A percentile compares a stretch with the other conserved stretches of the same genome.
These are phyloP conservation scores for Colletotrichum neosansevieriae DNA, from an alignment of 2,329 filamentous ascomycete species.

Conservation along the genomic window DNA sequence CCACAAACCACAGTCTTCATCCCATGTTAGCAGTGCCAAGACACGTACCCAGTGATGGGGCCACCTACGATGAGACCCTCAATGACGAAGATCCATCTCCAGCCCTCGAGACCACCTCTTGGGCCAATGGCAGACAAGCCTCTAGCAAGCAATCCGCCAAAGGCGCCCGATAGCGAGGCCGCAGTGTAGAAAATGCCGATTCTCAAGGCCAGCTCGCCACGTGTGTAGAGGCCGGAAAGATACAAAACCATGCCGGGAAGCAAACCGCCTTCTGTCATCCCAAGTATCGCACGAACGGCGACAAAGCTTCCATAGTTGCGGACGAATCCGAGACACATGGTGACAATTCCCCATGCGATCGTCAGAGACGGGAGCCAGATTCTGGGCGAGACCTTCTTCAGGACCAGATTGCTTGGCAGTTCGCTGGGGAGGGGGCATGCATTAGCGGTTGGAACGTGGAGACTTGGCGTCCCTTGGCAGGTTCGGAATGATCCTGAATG, in stretches of 20 bases:
- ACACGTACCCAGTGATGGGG: not conserved
- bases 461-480: not conserved
- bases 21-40: conserved; percentile 25
- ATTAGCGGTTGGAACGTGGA: conserved; percentile 26
- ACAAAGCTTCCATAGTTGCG: conserved; percentile 68
- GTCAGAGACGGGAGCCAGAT: conserved; percentile 71
- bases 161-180: conserved; percentile 73
- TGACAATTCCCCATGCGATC: conserved; percentile 68
- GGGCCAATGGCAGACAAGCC: conserved; percentile 71
- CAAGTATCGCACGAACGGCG: conserved; percentile 71
- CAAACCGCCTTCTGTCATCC: conserved; percentile 73
- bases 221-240: conserved; percentile 71
- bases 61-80: conserved; percentile 65
- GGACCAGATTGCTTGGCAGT: conserved; percentile 72
- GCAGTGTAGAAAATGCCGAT: conserved; percentile 78
- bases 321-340: conserved; percentile 68
- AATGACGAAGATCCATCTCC: conserved; percentile 74
- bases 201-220: conserved; percentile 70
- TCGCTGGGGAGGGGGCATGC: conserved; percentile 62
- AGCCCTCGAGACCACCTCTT: conserved; percentile 64
- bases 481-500: not conserved
- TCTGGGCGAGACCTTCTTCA: conserved; percentile 71
- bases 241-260: conserved; percentile 78
- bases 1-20: conserved; percentile 67
- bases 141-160: conserved; percentile 72